These are phyloP conservation scores for Pouteria glomerata DNA, from an alignment of 148 eudicot species.

Conservation along the genomic window DNA sequence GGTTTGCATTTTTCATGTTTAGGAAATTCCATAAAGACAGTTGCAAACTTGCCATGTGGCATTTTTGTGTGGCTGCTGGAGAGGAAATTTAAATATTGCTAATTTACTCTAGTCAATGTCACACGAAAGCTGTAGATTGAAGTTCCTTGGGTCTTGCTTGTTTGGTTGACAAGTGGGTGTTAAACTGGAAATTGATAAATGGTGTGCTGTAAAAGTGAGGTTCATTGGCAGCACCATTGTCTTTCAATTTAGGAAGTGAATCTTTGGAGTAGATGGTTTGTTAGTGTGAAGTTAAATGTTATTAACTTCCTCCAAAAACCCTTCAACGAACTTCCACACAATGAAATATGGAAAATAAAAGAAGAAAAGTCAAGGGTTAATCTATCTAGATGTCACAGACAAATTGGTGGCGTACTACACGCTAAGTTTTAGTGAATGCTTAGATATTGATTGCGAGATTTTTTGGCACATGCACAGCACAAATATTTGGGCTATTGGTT, in stretches of 20 bases:
- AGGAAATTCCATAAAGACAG: background rate
- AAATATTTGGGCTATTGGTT: background rate
- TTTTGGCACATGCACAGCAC: background rate
- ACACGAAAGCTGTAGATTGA: background rate
- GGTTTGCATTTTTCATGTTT: background rate
- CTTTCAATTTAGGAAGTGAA: background rate
- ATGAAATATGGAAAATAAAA: background rate
- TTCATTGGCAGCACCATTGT: background rate
- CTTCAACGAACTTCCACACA: background rate
- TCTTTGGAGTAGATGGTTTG: constrained; percentile 2
- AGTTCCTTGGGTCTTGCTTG: background rate
- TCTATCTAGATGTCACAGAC: no score
- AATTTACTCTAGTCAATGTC: background rate
- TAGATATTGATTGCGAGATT: background rate
- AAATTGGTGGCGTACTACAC: no score
- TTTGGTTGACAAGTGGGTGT: background rate
- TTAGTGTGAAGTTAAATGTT: background rate
- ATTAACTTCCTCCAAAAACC: no score
- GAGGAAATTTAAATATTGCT: background rate
- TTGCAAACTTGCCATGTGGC: constrained; percentile 1
- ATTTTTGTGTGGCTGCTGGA: background rate
- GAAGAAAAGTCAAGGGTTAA: background rate
- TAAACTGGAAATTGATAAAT: background rate
- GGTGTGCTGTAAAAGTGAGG: background rate
- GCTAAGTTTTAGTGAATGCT: background rate